Conservation (phyloP, 371 early-diverging fungal species). For the Actinomortierella ambigua region DNA sequence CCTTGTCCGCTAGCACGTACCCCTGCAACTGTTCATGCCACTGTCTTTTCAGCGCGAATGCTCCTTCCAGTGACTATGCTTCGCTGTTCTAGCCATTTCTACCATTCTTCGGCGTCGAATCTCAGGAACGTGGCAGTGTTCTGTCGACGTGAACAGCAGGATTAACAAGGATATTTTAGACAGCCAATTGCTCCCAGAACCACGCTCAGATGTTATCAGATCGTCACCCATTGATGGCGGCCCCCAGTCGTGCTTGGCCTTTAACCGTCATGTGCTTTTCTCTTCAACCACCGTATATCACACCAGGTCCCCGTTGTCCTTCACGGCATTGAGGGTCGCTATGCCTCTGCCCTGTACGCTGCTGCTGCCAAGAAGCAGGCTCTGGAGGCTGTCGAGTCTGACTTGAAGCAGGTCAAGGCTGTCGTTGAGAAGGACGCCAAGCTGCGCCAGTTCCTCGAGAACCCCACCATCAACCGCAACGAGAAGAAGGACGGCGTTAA, state of each 20-base stretch:
- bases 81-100: neutral
- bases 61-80: neutral
- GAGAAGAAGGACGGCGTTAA: slow-evolving; percentile 80
- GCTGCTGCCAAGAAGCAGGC: slow-evolving; percentile 88
- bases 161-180: neutral
- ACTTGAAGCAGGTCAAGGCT: slow-evolving; percentile 72
- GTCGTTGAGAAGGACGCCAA: slow-evolving; percentile 76
- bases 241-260: neutral
- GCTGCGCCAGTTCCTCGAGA: slow-evolving; percentile 78
- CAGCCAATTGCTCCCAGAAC: neutral
- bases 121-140: neutral
- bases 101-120: neutral
- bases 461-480: slow-evolving; percentile 83
- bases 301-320: slow-evolving; percentile 82
- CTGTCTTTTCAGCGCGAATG: neutral
- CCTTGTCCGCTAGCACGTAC: neutral
- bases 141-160: neutral
- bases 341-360: slow-evolving; percentile 95
- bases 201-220: neutral
- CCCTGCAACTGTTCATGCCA: neutral
- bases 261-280: neutral
- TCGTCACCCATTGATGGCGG: neutral
- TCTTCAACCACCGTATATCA: neutral
- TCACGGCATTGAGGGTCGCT: slow-evolving; percentile 95
- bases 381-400: slow-evolving; percentile 87